Conservation (phyloP, 305 asterid species). For the Striga hermonthica region DNA sequence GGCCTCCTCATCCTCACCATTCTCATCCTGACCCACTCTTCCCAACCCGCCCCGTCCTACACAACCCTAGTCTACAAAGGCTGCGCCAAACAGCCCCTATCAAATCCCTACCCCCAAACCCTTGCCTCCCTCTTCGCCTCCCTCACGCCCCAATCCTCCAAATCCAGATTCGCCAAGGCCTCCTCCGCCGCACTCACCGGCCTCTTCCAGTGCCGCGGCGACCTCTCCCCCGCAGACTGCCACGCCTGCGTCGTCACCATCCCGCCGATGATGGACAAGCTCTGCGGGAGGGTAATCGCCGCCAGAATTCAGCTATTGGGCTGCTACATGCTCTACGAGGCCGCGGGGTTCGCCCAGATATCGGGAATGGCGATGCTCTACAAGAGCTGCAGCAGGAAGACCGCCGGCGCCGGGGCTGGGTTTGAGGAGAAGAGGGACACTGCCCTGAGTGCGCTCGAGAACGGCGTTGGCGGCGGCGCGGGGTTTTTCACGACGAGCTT, state of each 20-base stretch:
- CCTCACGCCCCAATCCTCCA: slow-evolving; percentile 66
- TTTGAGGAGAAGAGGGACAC: slow-evolving; percentile 68
- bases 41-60: slow-evolving; percentile 50
- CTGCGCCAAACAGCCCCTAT: slow-evolving; percentile 58
- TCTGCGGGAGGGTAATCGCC: slow-evolving; percentile 61
- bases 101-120: slow-evolving; percentile 73
- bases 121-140: slow-evolving; percentile 61
- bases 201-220: slow-evolving; percentile 76
- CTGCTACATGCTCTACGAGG: slow-evolving; percentile 77
- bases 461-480: slow-evolving; percentile 43
- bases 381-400: slow-evolving; percentile 59
- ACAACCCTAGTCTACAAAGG: slow-evolving; percentile 62
- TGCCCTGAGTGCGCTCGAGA: slow-evolving; percentile 50
- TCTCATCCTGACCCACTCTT: slow-evolving; percentile 36
- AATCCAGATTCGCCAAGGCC: slow-evolving; percentile 55
- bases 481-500: slow-evolving; percentile 64
- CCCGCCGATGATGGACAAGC: slow-evolving; percentile 60
- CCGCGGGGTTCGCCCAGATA: slow-evolving; percentile 61
- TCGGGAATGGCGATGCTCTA: slow-evolving; percentile 77
- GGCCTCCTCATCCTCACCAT: slow-evolving; percentile 33
- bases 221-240: slow-evolving; percentile 59
- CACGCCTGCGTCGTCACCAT: slow-evolving; percentile 57
- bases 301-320: slow-evolving; percentile 83
- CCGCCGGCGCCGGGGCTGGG: slow-evolving; percentile 53
- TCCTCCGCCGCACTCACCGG: slow-evolving; percentile 54